These are phyloP conservation scores for Globisporangium apiculatum DNA, from an alignment of 352 stramenopile species.

Conservation along the genomic window DNA sequence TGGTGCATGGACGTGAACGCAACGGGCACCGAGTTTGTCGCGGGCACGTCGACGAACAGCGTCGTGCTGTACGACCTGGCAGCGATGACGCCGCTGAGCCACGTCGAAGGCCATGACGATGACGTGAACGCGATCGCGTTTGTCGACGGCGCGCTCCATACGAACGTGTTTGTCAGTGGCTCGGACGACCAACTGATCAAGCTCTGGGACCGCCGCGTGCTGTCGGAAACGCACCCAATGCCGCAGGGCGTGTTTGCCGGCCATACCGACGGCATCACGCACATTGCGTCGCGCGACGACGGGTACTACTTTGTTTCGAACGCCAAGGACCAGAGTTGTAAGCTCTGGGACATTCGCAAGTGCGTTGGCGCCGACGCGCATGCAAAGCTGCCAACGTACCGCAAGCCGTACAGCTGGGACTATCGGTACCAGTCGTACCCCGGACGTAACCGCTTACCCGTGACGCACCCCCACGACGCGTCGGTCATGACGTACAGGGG, in stretches of 20 bases:
- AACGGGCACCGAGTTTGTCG: constrained; percentile 74
- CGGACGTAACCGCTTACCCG: constrained; percentile 36
- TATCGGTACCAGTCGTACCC: constrained; percentile 81
- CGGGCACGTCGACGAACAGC: constrained; percentile 61
- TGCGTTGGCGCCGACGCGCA: constrained; percentile 48
- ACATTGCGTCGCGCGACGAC: constrained; percentile 78
- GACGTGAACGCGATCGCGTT: constrained; percentile 85
- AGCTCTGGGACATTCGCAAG: constrained; percentile 83
- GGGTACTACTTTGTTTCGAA: constrained; percentile 88
- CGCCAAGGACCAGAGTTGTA: constrained; percentile 76
- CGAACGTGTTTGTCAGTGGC: constrained; percentile 82
- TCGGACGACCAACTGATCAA: constrained; percentile 83
- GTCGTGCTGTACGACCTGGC: constrained; percentile 81
- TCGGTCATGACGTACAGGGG: constrained; percentile 84
- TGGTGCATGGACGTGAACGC: constrained; percentile 78
- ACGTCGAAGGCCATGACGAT: constrained; percentile 65
- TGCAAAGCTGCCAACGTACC: constrained; percentile 33
- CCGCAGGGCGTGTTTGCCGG: constrained; percentile 76
- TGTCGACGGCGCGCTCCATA: constrained; percentile 68
- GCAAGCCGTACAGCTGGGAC: constrained; percentile 63
- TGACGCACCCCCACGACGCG: constrained; percentile 63
- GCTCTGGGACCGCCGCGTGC: constrained; percentile 76
- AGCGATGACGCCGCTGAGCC: constrained; percentile 53
- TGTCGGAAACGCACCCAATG: constrained; percentile 64
- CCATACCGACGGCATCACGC: constrained; percentile 76